Conservation (phyloP, 2,329 filamentous ascomycete species). For the Aspergillus tubingensis region DNA sequence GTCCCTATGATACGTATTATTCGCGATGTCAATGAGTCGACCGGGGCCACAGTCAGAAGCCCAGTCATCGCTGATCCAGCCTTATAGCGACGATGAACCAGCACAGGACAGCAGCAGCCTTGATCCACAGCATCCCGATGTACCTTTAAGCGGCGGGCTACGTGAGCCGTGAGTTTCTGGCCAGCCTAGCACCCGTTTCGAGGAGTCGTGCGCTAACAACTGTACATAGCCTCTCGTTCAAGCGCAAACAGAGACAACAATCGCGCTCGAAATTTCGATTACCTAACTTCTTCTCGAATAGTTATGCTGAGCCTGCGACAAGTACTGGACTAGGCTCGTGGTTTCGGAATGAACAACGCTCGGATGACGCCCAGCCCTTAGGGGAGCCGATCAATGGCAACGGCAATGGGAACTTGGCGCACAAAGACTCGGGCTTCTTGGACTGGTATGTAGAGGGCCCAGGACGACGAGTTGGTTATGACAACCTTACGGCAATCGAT, state of each 20-base stretch:
- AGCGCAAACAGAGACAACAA: constrained; percentile 44
- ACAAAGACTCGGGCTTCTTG: constrained; percentile 45
- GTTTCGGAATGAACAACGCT: constrained; percentile 28
- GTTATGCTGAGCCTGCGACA: constrained; percentile 27
- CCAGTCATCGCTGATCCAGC: constrained; percentile 18
- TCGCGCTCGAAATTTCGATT: constrained; percentile 40
- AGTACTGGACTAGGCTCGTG: constrained; percentile 25
- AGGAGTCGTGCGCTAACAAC: constrained; percentile 4
- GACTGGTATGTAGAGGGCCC: constrained; percentile 94
- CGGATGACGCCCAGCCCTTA: constrained; percentile 31
- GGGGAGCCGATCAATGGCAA: constrained; percentile 25
- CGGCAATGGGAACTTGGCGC: constrained; percentile 22
- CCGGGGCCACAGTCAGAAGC: constrained; percentile 20
- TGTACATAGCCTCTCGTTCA: constrained; percentile 42
- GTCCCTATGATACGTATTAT: constrained; percentile 21
- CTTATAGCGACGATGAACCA: constrained; percentile 16
- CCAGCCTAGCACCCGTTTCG: background rate
- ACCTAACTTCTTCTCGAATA: constrained; percentile 41
- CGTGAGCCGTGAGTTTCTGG: constrained; percentile 37
- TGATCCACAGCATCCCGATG: constrained; percentile 16
- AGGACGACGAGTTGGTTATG: constrained; percentile 87
- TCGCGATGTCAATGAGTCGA: constrained; percentile 30
- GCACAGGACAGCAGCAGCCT: constrained; percentile 22
- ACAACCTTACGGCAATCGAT: constrained; percentile 95
- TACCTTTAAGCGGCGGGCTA: constrained; percentile 33